Percentiles rank a stretch among this genome's conserved stretches.
These are phyloP conservation scores for Fusarium sp. DNA, from an alignment of 2,329 filamentous ascomycete species.

Conservation along the genomic window DNA sequence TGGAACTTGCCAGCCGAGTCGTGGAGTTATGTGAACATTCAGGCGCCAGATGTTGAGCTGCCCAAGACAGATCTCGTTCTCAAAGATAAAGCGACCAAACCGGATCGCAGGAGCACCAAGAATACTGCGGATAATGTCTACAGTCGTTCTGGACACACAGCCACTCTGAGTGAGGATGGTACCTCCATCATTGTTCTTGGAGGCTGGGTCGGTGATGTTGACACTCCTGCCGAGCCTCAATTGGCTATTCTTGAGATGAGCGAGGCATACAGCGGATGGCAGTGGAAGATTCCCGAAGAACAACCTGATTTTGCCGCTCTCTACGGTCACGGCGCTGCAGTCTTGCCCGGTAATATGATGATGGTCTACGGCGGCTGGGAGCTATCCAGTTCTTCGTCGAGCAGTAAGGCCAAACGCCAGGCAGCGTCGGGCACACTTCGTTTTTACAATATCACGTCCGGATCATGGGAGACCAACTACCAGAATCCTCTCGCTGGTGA, in stretches of 20 bases:
- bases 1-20: conserved; percentile 89
- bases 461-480: conserved; percentile 68
- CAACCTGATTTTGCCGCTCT: conserved; percentile 65
- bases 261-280: conserved; percentile 81
- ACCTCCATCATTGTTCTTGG: conserved; percentile 84
- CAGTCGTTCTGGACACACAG: conserved; percentile 90
- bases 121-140: conserved; percentile 69
- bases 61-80: conserved; percentile 71
- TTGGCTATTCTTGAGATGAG: conserved; percentile 84
- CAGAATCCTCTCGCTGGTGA: conserved; percentile 58
- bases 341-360: conserved; percentile 78
- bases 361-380: conserved; percentile 76
- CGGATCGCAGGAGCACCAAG: conserved; percentile 29
- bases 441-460: conserved; percentile 73
- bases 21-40: conserved; percentile 86
- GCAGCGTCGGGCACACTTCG: conserved; percentile 48
- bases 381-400: conserved; percentile 55
- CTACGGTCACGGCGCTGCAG: conserved; percentile 75
- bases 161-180: conserved; percentile 85
- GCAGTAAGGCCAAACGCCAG: conserved; percentile 55
- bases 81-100: conserved; percentile 47
- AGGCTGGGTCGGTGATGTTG: conserved; percentile 91
- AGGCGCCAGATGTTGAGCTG: conserved; percentile 54
- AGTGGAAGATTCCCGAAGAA: conserved; percentile 75
- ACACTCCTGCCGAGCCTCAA: conserved; percentile 84